phyloP scores from a whole-genome alignment of 495 filamentous ascomycete species.

The Cryomyces minteri region DNA sequence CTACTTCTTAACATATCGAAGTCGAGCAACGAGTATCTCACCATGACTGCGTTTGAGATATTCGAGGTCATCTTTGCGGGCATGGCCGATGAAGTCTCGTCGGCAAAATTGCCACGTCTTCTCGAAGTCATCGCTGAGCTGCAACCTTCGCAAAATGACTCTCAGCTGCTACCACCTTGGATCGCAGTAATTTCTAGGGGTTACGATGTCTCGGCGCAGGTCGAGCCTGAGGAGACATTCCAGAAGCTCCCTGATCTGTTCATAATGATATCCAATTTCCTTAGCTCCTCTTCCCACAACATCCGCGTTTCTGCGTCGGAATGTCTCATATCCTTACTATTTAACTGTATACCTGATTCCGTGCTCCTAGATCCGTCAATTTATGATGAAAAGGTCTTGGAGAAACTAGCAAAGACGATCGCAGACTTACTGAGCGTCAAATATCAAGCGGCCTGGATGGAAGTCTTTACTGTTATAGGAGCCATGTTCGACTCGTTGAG shows the following conservation, averaged over 20 bases:
- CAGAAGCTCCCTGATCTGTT: constrained; percentile 71
- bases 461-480: constrained; percentile 81
- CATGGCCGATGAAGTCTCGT: constrained; percentile 70
- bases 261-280: constrained; percentile 52
- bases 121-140: constrained; percentile 77
- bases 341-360: constrained; percentile 63
- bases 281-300: constrained; percentile 74
- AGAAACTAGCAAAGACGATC: constrained; percentile 48
- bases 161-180: constrained; percentile 86
- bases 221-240: constrained; percentile 73
- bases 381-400: constrained; percentile 69
- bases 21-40: constrained; percentile 83
- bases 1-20: constrained; percentile 70
- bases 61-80: constrained; percentile 91
- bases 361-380: constrained; percentile 76
- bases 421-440: constrained; percentile 65
- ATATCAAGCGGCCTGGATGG: constrained; percentile 87
- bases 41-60: constrained; percentile 86
- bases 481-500: constrained; percentile 72
- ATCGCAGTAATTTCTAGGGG: constrained; percentile 86
- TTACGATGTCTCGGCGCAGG: constrained; percentile 81
- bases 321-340: constrained; percentile 79
- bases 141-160: constrained; percentile 76
- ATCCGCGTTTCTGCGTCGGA: constrained; percentile 87
- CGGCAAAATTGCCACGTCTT: constrained; percentile 72